These are phyloP conservation scores for Eucommia ulmoides DNA, from an alignment of 257 asterid species.

Conservation along the genomic window DNA sequence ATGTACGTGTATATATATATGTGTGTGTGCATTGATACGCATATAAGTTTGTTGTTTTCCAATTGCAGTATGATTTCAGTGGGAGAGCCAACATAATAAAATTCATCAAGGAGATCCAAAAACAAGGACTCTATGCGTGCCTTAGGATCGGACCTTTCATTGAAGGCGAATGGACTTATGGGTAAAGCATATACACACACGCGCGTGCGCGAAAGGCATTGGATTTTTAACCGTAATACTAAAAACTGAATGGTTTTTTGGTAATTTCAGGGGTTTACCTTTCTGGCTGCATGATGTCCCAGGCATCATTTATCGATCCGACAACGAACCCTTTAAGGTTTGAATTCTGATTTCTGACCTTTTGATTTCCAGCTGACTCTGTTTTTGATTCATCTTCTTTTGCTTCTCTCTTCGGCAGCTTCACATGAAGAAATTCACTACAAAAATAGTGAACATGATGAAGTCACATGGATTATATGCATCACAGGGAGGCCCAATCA, in stretches of 20 bases:
- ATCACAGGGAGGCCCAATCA: slow-evolving; percentile 89
- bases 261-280: slow-evolving; percentile 54
- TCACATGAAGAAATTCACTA: slow-evolving; percentile 59
- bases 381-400: background rate
- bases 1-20: background rate
- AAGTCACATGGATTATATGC: slow-evolving; percentile 66
- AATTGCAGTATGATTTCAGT: slow-evolving; percentile 61
- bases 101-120: slow-evolving; percentile 55
- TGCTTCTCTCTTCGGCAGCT: slow-evolving; percentile 17
- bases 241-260: background rate
- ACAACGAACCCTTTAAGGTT: slow-evolving; percentile 79
- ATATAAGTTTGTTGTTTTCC: background rate
- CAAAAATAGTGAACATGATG: slow-evolving; percentile 61
- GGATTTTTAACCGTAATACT: background rate
- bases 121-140: slow-evolving; percentile 70
- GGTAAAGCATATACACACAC: no score
- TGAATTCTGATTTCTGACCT: background rate
- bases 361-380: no score
- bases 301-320: slow-evolving; percentile 45
- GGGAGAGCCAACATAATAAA: slow-evolving; percentile 51
- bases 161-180: slow-evolving; percentile 84
- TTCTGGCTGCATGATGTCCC: slow-evolving; percentile 89
- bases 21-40: background rate
- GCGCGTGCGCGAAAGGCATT: no score
- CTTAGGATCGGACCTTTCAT: slow-evolving; percentile 82